These are phyloP conservation scores for Xylaria palmicola DNA, from an alignment of 495 filamentous ascomycete genomes.

Conservation along the genomic window DNA sequence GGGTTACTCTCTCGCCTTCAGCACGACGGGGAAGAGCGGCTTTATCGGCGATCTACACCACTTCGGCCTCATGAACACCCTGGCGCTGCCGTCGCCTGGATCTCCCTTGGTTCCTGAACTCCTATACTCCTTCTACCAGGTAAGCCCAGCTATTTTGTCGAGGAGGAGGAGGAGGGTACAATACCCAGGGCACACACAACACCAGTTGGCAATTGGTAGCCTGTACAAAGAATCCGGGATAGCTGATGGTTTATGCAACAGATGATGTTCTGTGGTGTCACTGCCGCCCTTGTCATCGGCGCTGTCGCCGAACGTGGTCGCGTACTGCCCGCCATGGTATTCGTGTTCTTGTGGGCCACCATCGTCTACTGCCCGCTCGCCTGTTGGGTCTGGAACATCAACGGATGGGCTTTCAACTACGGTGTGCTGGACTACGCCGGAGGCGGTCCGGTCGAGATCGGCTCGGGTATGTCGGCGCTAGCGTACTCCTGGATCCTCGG, in stretches of 20 bases:
- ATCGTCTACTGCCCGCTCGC: slow-evolving; percentile 95
- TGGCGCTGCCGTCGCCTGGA: slow-evolving; percentile 77
- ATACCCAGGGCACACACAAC: slow-evolving; percentile 60
- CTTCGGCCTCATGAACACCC: slow-evolving; percentile 77
- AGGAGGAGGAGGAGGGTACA: slow-evolving; percentile 53
- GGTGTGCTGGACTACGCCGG: slow-evolving; percentile 96
- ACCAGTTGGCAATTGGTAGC: slow-evolving; percentile 50
- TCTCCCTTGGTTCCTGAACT: slow-evolving; percentile 82
- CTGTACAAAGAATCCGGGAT: not conserved
- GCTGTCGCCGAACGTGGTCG: slow-evolving; percentile 92
- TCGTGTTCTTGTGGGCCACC: slow-evolving; percentile 93
- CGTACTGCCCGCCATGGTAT: slow-evolving; percentile 91
- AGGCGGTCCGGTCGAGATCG: slow-evolving; percentile 96
- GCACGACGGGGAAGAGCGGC: slow-evolving; percentile 67
- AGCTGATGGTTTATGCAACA: slow-evolving; percentile 34
- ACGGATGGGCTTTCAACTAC: slow-evolving; percentile 90
- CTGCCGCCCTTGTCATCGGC: slow-evolving; percentile 89
- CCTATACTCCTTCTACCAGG: slow-evolving; percentile 92
- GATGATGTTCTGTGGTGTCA: slow-evolving; percentile 96
- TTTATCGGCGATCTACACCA: slow-evolving; percentile 87
- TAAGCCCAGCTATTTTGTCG: slow-evolving; percentile 63
- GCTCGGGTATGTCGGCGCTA: slow-evolving; percentile 85
- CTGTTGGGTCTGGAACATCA: slow-evolving; percentile 93
- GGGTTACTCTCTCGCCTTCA: slow-evolving; percentile 95
- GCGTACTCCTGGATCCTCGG: slow-evolving; percentile 96